Evolutionary conservation across 495 filamentous ascomycete species (phyloP).

Genomic region (Hyaloscypha finlandica): DNA sequence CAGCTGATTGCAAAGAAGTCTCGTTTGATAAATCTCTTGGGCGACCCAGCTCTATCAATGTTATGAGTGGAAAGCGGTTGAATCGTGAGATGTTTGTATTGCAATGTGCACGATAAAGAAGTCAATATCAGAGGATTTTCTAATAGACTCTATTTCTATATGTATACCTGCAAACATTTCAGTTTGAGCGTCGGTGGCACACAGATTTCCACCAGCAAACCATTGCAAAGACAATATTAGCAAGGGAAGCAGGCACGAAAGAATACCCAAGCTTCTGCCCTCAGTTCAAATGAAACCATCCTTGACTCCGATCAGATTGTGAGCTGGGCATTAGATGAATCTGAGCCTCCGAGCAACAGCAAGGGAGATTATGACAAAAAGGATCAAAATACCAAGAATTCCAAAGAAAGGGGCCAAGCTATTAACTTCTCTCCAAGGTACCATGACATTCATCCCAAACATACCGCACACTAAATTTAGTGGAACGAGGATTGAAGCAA

Average conservation of each 20-base stretch:
- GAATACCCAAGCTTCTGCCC: background rate
- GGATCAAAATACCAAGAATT: slow-evolving; percentile 67
- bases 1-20: too few relatives aligned
- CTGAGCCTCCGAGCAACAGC: slow-evolving; percentile 46
- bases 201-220: background rate
- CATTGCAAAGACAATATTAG: background rate
- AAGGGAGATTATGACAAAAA: slow-evolving; percentile 58
- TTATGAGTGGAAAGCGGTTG: too few relatives aligned
- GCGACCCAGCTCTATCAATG: too few relatives aligned
- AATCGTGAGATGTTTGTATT: too few relatives aligned
- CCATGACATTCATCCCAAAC: slow-evolving; percentile 94
- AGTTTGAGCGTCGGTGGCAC: too few relatives aligned
- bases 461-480: slow-evolving; percentile 93
- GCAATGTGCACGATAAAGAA: too few relatives aligned
- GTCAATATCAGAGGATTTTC: too few relatives aligned
- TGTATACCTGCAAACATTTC: too few relatives aligned
- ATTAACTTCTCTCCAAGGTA: slow-evolving; percentile 63
- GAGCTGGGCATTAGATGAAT: slow-evolving; percentile 39
- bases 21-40: too few relatives aligned
- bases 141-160: too few relatives aligned
- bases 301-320: too few relatives aligned
- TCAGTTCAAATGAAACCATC: background rate
- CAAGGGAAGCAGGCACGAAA: background rate
- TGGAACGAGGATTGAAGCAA: slow-evolving; percentile 94
- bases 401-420: slow-evolving; percentile 76